Base-by-base conservation (phyloP, 2,329 filamentous ascomycete species). In the Penicillium freii region DNA sequence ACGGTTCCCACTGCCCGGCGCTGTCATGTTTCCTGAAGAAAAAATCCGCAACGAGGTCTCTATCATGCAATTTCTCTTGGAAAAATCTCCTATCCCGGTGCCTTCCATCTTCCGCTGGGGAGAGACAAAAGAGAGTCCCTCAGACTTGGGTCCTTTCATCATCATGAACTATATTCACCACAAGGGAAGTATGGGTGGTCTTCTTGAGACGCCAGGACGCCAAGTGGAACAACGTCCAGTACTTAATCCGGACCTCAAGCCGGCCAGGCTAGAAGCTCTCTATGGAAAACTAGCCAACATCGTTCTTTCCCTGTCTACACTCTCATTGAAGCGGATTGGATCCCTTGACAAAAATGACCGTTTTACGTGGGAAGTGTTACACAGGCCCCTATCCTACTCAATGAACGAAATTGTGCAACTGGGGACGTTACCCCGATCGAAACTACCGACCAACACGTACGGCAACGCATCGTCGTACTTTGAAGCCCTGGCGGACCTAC, bases 1-100 rank as follows among this genome's bases (percentile, higher is more conserved):
- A 10, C 56, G 66, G 7, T 66, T 70, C 40, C 63, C 62, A 17
- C 17, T 58, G 4, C 63, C 64, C 8, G 64, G 62, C 0, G 36
- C 29, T 6, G 29, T 55, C 0, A 60, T 68, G 53, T 68, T 70
- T 58, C 60, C 59, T 1, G 62, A 70, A 54, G 67, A 69, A 21
- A 69, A 70, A 51, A 50, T 66, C 11, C 48, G 47, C 7, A 61
- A 62, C 31, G 60, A 65, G n/a, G 58, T 52, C 40, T 31, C 51
- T 29, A 15, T 43, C 2, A 62, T 65, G 58, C 36, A 31, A 40
- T 62, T 38, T 44, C 1, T 60, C 4, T 11, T 9, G 23, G 49
- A 63, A 1, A 23, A 44, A 27, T 54, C 59, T 5, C 42, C 48
- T 3, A 59, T 65, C 11, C 56, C 54, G 0, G 31, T 59, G 0